Evolutionary conservation across 371 early-diverging fungal genomes (phyloP).

Genomic region (Dichotomocladium elegans): DNA sequence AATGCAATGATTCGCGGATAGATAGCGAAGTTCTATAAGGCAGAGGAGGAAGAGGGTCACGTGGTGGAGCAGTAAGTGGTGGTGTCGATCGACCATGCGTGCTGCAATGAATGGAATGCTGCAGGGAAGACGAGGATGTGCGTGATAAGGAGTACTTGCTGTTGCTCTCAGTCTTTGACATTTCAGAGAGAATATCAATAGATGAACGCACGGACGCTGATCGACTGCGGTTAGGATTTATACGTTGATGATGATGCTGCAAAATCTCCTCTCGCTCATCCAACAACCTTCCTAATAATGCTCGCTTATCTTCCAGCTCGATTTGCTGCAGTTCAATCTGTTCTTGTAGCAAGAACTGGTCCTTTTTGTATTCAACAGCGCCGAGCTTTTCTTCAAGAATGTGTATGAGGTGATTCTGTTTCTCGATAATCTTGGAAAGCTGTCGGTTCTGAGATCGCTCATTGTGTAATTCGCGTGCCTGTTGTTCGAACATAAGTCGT

Average conservation of each 20-base stretch:
- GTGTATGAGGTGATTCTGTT: constrained; percentile 37
- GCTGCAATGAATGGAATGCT: neutral
- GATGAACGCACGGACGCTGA: constrained; percentile 26
- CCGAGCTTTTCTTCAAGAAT: constrained; percentile 23
- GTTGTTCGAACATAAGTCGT: constrained; percentile 29
- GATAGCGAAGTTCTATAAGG: constrained; percentile 7
- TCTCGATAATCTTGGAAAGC: constrained; percentile 21
- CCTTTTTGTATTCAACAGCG: neutral
- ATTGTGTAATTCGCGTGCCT: constrained; percentile 24
- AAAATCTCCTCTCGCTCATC: constrained; percentile 31
- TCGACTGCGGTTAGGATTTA: constrained; percentile 5
- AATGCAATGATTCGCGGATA: too few relatives aligned
- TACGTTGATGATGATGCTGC: neutral
- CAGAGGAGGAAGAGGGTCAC: constrained; percentile 20
- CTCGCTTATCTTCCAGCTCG: constrained; percentile 38
- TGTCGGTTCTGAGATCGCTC: constrained; percentile 25
- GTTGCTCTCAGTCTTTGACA: constrained; percentile 4
- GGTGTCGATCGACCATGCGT: constrained; percentile 9
- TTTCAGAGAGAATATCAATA: constrained; percentile 27
- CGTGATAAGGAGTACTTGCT: constrained; percentile 1
- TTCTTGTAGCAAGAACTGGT: constrained; percentile 13
- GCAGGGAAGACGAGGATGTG: constrained; percentile 2
- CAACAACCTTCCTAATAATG: constrained; percentile 23
- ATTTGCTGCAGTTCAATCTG: constrained; percentile 34
- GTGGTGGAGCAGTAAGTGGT: constrained; percentile 21